phyloP scores from a whole-genome alignment of 805 yeast genomes.

The Yamadazyma nakazawae region DNA sequence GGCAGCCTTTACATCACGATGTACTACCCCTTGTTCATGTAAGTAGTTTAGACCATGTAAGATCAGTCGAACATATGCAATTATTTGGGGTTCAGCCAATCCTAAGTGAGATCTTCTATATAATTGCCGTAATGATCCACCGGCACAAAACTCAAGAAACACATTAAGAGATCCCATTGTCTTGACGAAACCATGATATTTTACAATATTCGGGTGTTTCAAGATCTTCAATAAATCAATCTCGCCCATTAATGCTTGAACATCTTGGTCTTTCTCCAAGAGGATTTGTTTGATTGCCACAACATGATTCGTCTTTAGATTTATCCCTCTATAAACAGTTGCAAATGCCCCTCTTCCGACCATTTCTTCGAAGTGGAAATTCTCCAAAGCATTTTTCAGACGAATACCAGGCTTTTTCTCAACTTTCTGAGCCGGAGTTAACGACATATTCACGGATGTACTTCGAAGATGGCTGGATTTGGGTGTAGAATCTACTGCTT shows the following conservation, averaged over 20 bases:
- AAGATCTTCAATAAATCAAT: conserved; percentile 62
- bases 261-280: conserved; percentile 49
- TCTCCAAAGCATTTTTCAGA: conserved; percentile 41
- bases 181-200: conserved; percentile 64
- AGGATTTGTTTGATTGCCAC: conserved; percentile 80
- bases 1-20: conserved; percentile 91
- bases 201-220: conserved; percentile 63
- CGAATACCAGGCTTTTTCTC: conserved; percentile 42
- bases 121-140: conserved; percentile 60
- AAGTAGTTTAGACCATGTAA: conserved; percentile 59
- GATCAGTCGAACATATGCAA: conserved; percentile 50
- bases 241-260: conserved; percentile 56
- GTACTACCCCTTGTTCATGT: conserved; percentile 72
- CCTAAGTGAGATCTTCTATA: conserved; percentile 48
- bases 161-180: conserved; percentile 52
- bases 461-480: conserved; percentile 17
- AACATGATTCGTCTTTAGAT: conserved; percentile 58
- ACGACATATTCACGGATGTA: conserved; percentile 36
- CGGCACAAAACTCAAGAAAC: conserved; percentile 58
- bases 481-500: conserved; percentile 15
- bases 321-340: conserved; percentile 72
- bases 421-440: conserved; percentile 52
- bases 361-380: conserved; percentile 53
- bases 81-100: conserved; percentile 52
- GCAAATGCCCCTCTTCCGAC: conserved; percentile 94